A percentile compares a stretch with the other conserved stretches of the same genome.
These are phyloP conservation scores for Sarocladium brachiariae DNA, from an alignment of 2,329 filamentous ascomycete species.

Conservation along the genomic window DNA sequence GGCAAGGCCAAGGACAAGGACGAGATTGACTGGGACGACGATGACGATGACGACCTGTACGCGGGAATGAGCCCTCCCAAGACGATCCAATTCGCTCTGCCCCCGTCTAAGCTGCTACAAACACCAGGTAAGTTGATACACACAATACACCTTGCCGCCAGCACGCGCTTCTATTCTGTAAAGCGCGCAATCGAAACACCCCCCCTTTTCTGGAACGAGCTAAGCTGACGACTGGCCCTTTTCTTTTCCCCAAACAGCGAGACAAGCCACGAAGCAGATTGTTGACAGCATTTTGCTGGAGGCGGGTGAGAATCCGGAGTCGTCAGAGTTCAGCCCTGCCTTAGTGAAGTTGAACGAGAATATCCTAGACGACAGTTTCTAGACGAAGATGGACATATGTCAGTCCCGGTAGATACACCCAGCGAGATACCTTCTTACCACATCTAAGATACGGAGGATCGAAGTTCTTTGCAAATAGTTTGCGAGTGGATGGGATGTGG, in stretches of 20 bases:
- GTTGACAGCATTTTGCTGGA: slow-evolving; percentile 74
- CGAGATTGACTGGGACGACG: slow-evolving; percentile 68
- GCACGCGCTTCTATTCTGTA: not conserved
- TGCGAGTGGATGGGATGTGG: too few species aligned
- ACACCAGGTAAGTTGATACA: slow-evolving; percentile 55
- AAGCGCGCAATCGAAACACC: not conserved
- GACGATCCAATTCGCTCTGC: slow-evolving; percentile 79
- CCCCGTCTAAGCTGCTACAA: slow-evolving; percentile 69
- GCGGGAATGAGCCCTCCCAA: slow-evolving; percentile 85
- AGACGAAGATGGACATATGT: too few species aligned
- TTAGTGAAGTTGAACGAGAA: slow-evolving; percentile 60
- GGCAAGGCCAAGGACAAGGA: slow-evolving; percentile 28
- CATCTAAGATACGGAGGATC: too few species aligned
- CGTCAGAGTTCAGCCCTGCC: slow-evolving; percentile 54
- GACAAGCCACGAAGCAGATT: slow-evolving; percentile 73
- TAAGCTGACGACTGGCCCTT: slow-evolving; percentile 13
- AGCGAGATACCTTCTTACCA: too few species aligned
- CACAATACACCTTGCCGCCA: too few species aligned
- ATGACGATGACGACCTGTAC: slow-evolving; percentile 56
- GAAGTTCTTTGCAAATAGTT: too few species aligned
- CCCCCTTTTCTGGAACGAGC: not conserved
- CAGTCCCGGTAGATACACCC: too few species aligned
- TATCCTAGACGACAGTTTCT: slow-evolving; percentile 57
- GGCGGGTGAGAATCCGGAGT: slow-evolving; percentile 57
- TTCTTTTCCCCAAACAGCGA: too few species aligned